phyloP scores from a whole-genome alignment of 352 stramenopile species.

The Phytophthora citricola region DNA sequence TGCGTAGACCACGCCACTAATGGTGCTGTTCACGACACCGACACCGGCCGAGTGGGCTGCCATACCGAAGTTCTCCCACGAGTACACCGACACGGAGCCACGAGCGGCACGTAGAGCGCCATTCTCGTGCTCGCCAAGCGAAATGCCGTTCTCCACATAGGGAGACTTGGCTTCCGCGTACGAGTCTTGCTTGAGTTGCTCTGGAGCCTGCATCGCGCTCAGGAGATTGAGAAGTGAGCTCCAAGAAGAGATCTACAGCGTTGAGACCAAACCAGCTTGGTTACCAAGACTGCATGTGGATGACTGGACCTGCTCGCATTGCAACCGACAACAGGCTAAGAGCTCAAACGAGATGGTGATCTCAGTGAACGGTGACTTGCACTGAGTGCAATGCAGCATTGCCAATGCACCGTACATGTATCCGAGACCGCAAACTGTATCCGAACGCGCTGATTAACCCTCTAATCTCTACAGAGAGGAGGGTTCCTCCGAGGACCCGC shows the following conservation, averaged over 20 bases:
- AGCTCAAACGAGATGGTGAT: conserved; percentile 29
- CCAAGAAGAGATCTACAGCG: conserved; percentile 2
- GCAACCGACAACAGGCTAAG: conserved; percentile 22
- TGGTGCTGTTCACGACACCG: conserved; percentile 56
- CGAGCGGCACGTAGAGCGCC: conserved; percentile 39
- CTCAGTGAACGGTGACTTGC: conserved; percentile 4
- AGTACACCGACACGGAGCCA: conserved; percentile 51
- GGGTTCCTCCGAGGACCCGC: background rate
- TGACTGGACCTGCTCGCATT: conserved; percentile 36
- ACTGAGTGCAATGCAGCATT: background rate
- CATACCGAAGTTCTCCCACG: conserved; percentile 53
- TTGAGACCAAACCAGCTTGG: background rate
- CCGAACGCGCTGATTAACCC: conserved; percentile 19
- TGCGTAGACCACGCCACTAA: conserved; percentile 58
- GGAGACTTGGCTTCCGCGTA: conserved; percentile 44
- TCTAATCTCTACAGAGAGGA: conserved; percentile 31
- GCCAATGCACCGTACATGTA: conserved; percentile 2
- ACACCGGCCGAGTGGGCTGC: conserved; percentile 51
- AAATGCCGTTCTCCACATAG: conserved; percentile 20
- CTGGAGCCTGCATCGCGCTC: conserved; percentile 28
- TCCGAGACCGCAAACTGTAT: conserved; percentile 1
- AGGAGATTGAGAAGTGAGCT: conserved; percentile 34
- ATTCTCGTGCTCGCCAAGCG: conserved; percentile 33
- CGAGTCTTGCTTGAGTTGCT: conserved; percentile 40
- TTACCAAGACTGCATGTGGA: background rate